A percentile compares a stretch with the other conserved stretches of the same genome.
Evolutionary conservation across 768 basidiomycete species (phyloP).

Genomic region (Cystofilobasidium ferigula): DNA sequence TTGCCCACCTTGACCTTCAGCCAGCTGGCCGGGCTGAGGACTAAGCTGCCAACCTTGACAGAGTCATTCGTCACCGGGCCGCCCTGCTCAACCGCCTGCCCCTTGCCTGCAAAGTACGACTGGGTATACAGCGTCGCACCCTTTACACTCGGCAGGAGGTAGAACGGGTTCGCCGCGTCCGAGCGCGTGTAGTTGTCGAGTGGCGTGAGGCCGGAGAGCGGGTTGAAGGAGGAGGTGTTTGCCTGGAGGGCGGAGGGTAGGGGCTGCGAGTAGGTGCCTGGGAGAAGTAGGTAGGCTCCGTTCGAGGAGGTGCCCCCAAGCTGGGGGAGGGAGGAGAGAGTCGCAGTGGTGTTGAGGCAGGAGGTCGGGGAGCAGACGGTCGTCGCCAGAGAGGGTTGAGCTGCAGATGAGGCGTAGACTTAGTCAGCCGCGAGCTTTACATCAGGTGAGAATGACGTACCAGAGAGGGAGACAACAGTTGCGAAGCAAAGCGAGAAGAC

Average conservation of each 20-base stretch:
- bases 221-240: constrained; percentile 51
- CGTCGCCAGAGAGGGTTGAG: too few species aligned
- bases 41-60: constrained; percentile 52
- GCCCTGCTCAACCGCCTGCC: background rate
- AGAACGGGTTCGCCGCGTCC: constrained; percentile 24
- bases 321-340: background rate
- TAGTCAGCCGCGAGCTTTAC: too few species aligned
- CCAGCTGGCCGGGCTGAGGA: constrained; percentile 60
- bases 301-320: constrained; percentile 12
- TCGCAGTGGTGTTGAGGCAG: background rate
- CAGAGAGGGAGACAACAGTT: too few species aligned
- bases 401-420: too few species aligned
- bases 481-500: too few species aligned
- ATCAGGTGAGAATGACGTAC: too few species aligned
- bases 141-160: constrained; percentile 23
- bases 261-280: constrained; percentile 9
- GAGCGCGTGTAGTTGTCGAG: constrained; percentile 25
- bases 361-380: constrained; percentile 14
- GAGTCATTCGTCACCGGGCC: constrained; percentile 43
- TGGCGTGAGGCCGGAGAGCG: constrained; percentile 44
- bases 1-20: constrained; percentile 50
- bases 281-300: constrained; percentile 10
- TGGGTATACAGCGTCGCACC: constrained; percentile 19
- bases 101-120: constrained; percentile 8
- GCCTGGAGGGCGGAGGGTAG: constrained; percentile 41